A percentile compares a stretch with the other conserved stretches of the same genome.
Conservation (phyloP, 441 rosid genomes). For the Pelargonium myrrhifolium region DNA sequence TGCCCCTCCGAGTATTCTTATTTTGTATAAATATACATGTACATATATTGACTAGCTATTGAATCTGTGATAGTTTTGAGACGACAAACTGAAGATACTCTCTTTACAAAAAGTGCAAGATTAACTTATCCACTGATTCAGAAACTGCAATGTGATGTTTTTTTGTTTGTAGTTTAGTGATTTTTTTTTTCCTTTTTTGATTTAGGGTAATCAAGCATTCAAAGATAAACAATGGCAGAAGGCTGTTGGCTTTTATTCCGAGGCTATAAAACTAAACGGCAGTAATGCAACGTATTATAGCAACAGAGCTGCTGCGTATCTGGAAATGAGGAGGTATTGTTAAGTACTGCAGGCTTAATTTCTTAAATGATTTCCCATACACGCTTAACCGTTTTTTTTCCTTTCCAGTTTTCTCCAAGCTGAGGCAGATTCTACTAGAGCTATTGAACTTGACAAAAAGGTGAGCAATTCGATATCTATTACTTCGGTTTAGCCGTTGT, state of each 20-base stretch:
- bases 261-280: constrained; percentile 67
- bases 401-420: constrained; percentile 72
- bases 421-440: constrained; percentile 79
- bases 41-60: too few relatives aligned
- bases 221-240: constrained; percentile 84
- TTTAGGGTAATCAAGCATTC: constrained; percentile 87
- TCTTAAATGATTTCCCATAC: neutral
- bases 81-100: too few relatives aligned
- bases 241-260: constrained; percentile 68
- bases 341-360: constrained; percentile 9
- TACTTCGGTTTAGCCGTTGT: too few relatives aligned
- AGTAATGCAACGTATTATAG: constrained; percentile 83
- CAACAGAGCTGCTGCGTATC: constrained; percentile 96
- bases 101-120: too few relatives aligned
- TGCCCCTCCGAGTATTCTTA: too few relatives aligned
- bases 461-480: constrained; percentile 25
- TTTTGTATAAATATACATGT: too few relatives aligned
- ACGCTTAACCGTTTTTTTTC: constrained; percentile 9
- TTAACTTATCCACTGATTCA: neutral
- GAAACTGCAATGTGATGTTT: neutral
- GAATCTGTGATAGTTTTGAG: too few relatives aligned
- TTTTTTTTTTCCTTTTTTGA: constrained; percentile 2
- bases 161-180: constrained; percentile 5
- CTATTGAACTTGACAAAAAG: constrained; percentile 84
- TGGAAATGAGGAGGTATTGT: constrained; percentile 61